A percentile compares a stretch with the other conserved stretches of the same genome.
These are phyloP conservation scores for Yamadazyma blattariae DNA, from an alignment of 1,139 yeast genomes.

Conservation along the genomic window DNA sequence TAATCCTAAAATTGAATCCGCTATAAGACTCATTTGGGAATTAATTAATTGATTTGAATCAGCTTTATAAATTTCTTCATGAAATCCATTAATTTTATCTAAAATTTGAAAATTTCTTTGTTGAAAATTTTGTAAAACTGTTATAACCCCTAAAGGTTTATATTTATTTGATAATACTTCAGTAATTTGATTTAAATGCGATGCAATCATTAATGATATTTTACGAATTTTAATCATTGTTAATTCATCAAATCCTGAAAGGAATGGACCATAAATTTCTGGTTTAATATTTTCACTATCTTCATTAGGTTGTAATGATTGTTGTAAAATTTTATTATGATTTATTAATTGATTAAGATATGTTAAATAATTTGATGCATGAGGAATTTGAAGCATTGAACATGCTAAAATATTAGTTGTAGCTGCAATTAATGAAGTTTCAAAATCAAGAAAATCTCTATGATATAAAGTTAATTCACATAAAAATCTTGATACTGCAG, in stretches of 20 bases:
- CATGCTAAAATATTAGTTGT: slow-evolving; percentile 74
- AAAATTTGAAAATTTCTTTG: slow-evolving; percentile 1
- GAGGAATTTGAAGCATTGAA: slow-evolving; percentile 52
- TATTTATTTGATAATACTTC: slow-evolving; percentile 57
- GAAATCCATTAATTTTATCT: neutral
- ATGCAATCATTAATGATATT: slow-evolving; percentile 44
- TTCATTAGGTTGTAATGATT: slow-evolving; percentile 7
- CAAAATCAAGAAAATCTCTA: slow-evolving; percentile 58
- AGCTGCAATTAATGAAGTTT: slow-evolving; percentile 63
- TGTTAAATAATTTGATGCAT: slow-evolving; percentile 29
- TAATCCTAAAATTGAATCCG: slow-evolving; percentile 5
- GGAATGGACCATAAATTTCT: slow-evolving; percentile 44
- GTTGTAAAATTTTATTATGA: neutral
- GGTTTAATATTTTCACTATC: slow-evolving; percentile 43
- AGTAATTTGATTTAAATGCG: slow-evolving; percentile 47
- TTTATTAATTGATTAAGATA: slow-evolving; percentile 10
- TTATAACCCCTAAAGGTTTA: slow-evolving; percentile 35
- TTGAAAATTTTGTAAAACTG: neutral
- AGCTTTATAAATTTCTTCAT: neutral
- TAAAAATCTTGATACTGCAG: slow-evolving; percentile 61
- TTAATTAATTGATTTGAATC: slow-evolving; percentile 2
- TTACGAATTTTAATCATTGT: slow-evolving; percentile 44
- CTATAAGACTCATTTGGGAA: slow-evolving; percentile 4
- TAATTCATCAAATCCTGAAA: slow-evolving; percentile 46
- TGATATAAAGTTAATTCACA: slow-evolving; percentile 78